Conservation (phyloP, 75 land plant species). For the Picea sitchensis region DNA sequence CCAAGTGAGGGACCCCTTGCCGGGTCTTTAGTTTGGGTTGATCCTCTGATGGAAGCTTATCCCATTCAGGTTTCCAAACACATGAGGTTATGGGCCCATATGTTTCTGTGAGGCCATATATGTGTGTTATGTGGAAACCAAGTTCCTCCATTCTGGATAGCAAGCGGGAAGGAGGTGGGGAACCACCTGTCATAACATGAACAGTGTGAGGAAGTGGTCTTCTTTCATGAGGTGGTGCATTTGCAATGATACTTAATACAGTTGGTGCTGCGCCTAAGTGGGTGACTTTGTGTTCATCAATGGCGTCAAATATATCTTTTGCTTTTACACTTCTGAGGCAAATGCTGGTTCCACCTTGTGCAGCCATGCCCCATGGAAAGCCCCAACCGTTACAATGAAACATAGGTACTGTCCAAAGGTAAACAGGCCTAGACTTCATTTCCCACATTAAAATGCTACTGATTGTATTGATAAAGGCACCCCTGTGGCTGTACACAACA, state of each 20-base stretch:
- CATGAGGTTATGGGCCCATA: conserved; percentile 69
- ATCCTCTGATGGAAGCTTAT: conserved; percentile 32
- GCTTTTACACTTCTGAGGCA: conserved; percentile 39
- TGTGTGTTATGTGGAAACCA: conserved; percentile 58
- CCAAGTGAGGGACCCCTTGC: conserved; percentile 65
- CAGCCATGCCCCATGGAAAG: conserved; percentile 71
- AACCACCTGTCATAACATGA: conserved; percentile 55
- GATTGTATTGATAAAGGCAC: conserved; percentile 67
- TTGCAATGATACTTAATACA: conserved; percentile 64
- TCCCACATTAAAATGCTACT: conserved; percentile 40
- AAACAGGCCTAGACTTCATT: conserved; percentile 50
- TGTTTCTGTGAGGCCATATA: conserved; percentile 83
- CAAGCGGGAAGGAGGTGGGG: conserved; percentile 70
- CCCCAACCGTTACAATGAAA: conserved; percentile 96
- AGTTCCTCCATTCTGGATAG: conserved; percentile 54
- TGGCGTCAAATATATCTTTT: conserved; percentile 46
- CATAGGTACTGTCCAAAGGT: conserved; percentile 84
- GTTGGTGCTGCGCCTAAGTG: conserved; percentile 75
- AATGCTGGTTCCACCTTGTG: conserved; percentile 72
- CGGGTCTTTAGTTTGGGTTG: conserved; percentile 56
- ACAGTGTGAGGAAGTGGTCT: conserved; percentile 53
- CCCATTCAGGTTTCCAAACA: conserved; percentile 79
- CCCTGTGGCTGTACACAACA: conserved; percentile 75
- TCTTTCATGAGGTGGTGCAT: conserved; percentile 32
- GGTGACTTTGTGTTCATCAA: conserved; percentile 56